Conservation (phyloP, 1,284 basidiomycete genomes). For the Malassezia slooffiae region DNA sequence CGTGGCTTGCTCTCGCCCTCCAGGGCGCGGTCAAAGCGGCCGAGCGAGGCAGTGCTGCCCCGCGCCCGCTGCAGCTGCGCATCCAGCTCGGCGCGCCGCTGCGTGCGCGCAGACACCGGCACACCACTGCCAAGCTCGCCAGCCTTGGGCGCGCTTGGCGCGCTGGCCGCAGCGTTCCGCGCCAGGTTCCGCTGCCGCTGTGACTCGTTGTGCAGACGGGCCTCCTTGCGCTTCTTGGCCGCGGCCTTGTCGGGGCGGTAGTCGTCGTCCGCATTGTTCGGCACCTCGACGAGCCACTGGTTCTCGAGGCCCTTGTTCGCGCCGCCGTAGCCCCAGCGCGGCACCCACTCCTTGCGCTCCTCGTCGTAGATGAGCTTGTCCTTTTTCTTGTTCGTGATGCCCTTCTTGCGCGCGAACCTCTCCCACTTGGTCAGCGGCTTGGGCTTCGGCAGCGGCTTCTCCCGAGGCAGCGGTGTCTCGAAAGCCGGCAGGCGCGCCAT, state of each 20-base stretch:
- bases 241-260: conserved; percentile 68
- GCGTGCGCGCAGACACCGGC: conserved; percentile 48
- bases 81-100: conserved; percentile 65
- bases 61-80: conserved; percentile 67
- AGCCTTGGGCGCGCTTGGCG: conserved; percentile 13
- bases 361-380: conserved; percentile 89
- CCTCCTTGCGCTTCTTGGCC: conserved; percentile 64
- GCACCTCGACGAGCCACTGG: conserved; percentile 87
- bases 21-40: conserved; percentile 68
- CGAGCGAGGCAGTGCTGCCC: conserved; percentile 80
- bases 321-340: conserved; percentile 67
- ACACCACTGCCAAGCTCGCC: conserved; percentile 21
- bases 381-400: conserved; percentile 63
- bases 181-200: conserved; percentile 71
- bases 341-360: conserved; percentile 82
- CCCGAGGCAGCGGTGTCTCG: conserved; percentile 66
- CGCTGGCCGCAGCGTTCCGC: conserved; percentile 42
- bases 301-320: conserved; percentile 80
- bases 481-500: conserved; percentile 63
- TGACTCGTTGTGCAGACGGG: conserved; percentile 71
- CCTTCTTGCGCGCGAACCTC: conserved; percentile 83
- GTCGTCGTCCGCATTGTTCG: conserved; percentile 61
- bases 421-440: conserved; percentile 96
- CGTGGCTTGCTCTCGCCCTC: conserved; percentile 68
- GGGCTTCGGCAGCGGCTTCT: conserved; percentile 83